phyloP scores from a whole-genome alignment of 2,329 filamentous ascomycete genomes.

The Botrytis porri region DNA sequence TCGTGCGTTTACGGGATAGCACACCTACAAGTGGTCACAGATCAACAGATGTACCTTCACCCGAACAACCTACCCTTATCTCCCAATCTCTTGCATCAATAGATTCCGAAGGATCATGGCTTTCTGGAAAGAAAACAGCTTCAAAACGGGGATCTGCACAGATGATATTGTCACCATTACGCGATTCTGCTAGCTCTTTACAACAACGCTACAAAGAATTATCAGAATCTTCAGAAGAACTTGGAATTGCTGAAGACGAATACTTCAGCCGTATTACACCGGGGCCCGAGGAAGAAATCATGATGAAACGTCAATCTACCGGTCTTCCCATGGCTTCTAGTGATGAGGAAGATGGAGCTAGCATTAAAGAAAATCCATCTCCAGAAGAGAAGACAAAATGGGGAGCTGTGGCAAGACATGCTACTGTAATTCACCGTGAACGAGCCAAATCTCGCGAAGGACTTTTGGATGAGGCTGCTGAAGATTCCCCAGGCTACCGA shows the following conservation, averaged over 20 bases:
- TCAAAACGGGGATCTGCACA: conserved; percentile 49
- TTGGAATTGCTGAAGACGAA: conserved; percentile 67
- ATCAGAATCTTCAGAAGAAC: conserved; percentile 62
- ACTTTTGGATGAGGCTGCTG: conserved; percentile 39
- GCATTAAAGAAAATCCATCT: conserved; percentile 29
- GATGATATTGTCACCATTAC: conserved; percentile 42
- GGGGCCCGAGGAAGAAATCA: conserved; percentile 36
- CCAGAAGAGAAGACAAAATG: conserved; percentile 35
- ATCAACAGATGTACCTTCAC: conserved; percentile 46
- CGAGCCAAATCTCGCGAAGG: conserved; percentile 59
- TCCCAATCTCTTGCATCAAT: conserved; percentile 90
- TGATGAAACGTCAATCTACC: conserved; percentile 43
- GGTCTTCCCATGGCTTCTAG: conserved; percentile 52
- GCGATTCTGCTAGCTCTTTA: conserved; percentile 43
- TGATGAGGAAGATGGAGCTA: conserved; percentile 55
- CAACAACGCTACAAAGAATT: conserved; percentile 50
- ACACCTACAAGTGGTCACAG: conserved; percentile 47
- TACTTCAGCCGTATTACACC: conserved; percentile 60
- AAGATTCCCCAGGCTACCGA: conserved; percentile 22
- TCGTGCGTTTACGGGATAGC: conserved; percentile 40
- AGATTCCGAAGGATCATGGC: conserved; percentile 94
- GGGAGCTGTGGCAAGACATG: conserved; percentile 45
- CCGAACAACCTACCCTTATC: conserved; percentile 51
- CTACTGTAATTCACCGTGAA: conserved; percentile 62
- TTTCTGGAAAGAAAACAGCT: conserved; percentile 65